Evolutionary conservation across 2,329 filamentous ascomycete genomes (phyloP), one percentile per base, ranked within the genome.

Genomic region (Sordariomycetes sp.): DNA sequence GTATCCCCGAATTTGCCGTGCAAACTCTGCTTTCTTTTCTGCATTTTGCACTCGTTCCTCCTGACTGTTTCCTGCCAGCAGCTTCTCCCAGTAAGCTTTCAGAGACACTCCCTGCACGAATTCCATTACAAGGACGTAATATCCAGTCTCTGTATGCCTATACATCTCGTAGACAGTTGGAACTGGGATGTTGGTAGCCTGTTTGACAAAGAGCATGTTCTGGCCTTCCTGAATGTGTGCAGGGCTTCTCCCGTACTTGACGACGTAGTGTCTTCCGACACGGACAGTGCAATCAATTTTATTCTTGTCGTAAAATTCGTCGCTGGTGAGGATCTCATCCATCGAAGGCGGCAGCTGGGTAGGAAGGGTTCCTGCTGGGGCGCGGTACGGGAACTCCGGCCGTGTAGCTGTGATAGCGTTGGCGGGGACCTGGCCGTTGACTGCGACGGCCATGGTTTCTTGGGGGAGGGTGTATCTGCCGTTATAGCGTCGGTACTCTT

Each of bases 111-210:
- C 54, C 16, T n/a, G 20, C 14, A 52, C 24, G 25, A 20, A 20
- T 24, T 52, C 50, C 24, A 52, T 24, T 8, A 52, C 35, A n/a
- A 40, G 57, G 16, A 18, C 8, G n/a, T 51, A n/a, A 7, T 32
- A n/a, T n/a, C n/a, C n/a, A n/a, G n/a, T n/a, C 11, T 37, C 51
- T 18, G 52, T 18, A n/a, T 64, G 58, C n/a, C 59, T 58, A 59
- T 66, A 70, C 53, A 70, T 61, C 8, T 69, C 68, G 58, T 65
- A 71, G 24, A 71, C 66, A 14, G 58, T 61, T n/a, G 69, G 69
- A 18, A 70, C 62, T 20, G 55, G 59, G 12, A 70, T 58, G 37
- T 54, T 62, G 18, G 65, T 67, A 11, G 59, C 54, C 43, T 63
- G 57, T 28, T 59, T 56, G 22, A 68, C 63, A 61, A 68, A 71